A percentile compares a stretch with the other conserved stretches of the same genome.
These are phyloP conservation scores for Jatropha multifida DNA, from an alignment of 441 rosid species.

Conservation along the genomic window DNA sequence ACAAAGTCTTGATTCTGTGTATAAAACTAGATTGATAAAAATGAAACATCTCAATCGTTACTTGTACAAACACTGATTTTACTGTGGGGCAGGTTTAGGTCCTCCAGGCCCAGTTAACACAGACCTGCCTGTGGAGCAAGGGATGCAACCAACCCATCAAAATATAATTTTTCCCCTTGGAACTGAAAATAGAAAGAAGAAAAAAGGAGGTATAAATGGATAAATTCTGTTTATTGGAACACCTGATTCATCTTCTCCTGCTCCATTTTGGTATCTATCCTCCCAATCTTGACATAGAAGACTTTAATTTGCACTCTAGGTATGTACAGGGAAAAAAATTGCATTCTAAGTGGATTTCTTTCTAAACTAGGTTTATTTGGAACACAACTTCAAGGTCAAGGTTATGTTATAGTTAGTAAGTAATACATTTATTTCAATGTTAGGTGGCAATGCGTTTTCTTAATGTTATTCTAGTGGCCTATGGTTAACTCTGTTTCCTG, in stretches of 20 bases:
- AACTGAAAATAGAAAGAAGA: background rate
- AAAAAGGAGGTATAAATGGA: background rate
- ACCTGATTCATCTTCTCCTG: background rate
- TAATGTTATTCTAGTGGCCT: background rate
- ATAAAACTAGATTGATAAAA: conserved; percentile 1
- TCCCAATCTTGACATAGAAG: too few relatives aligned
- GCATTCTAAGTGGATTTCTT: background rate
- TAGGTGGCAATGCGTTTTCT: background rate
- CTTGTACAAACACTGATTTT: background rate
- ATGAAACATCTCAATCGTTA: background rate
- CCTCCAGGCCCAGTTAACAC: background rate
- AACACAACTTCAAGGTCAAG: background rate
- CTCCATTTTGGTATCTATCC: too few relatives aligned
- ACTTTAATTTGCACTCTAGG: too few relatives aligned
- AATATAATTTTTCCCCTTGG: background rate
- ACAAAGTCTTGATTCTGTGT: background rate
- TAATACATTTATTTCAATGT: background rate
- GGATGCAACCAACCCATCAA: background rate
- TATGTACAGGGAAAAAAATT: background rate
- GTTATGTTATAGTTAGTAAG: background rate
- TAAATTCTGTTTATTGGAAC: background rate
- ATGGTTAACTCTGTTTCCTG: background rate
- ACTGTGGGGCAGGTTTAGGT: background rate
- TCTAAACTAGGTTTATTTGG: background rate
- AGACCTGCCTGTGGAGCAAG: background rate